phyloP scores from a whole-genome alignment of 2,329 filamentous ascomycete species.

The Parascedosporium putredinis region DNA sequence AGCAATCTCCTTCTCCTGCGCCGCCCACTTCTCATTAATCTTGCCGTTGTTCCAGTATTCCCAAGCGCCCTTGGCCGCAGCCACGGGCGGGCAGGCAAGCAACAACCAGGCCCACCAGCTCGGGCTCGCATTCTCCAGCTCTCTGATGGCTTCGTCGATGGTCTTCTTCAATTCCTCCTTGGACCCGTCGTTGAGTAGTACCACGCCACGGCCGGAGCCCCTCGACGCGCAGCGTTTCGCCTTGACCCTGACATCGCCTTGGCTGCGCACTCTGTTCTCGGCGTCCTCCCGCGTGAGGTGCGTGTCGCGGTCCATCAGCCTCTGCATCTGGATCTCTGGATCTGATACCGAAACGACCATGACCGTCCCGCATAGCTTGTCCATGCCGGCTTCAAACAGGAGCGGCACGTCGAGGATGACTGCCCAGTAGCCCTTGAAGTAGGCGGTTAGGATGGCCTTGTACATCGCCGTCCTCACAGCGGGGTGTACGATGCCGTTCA shows the following conservation, averaged over 20 bases:
- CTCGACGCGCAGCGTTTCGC: conserved; percentile 62
- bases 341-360: conserved; percentile 80
- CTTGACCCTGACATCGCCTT: conserved; percentile 79
- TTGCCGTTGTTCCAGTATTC: conserved; percentile 60
- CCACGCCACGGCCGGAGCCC: conserved; percentile 55
- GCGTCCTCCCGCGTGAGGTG: conserved; percentile 81
- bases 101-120: conserved; percentile 74
- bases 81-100: conserved; percentile 64
- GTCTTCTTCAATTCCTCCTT: conserved; percentile 58
- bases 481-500: conserved; percentile 90
- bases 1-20: conserved; percentile 37
- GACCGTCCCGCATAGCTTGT: conserved; percentile 74
- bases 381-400: conserved; percentile 80
- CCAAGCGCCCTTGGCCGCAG: conserved; percentile 57
- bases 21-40: conserved; percentile 62
- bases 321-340: conserved; percentile 68
- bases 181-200: conserved; percentile 83
- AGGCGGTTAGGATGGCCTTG: conserved; percentile 59
- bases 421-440: conserved; percentile 70
- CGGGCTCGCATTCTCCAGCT: conserved; percentile 54
- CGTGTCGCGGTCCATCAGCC: conserved; percentile 63
- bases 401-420: conserved; percentile 88
- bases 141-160: conserved; percentile 54
- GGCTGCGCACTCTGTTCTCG: conserved; percentile 72
- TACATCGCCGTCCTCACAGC: conserved; percentile 79